Evolutionary conservation across 2,329 filamentous ascomycete species (phyloP), one percentile per base, ranked within the genome.

Genomic region (Paraphaeosphaeria sporulosa): DNA sequence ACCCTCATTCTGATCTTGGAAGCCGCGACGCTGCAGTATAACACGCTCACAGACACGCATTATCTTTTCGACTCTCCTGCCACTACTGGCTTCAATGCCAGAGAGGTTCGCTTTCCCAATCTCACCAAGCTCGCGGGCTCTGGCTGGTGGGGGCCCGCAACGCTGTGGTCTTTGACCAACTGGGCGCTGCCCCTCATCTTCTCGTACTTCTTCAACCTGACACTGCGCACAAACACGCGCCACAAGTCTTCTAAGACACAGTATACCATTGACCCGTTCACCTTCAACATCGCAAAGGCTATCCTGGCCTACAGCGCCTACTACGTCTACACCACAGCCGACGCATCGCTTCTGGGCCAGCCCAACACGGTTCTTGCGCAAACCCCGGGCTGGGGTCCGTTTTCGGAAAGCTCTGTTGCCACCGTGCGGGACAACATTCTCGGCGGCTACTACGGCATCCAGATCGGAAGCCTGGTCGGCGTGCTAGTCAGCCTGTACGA

Each of bases 131-230:
- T 96, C 40, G 91, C 90, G 1, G 81, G 85, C 42, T 55, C 52
- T 17, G 85, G 86, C 27, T 98, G 97, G 84, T 98, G 94, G 94
- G 89, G 87, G 0, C 90, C 94, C 0, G 87, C 91, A 57, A 83
- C 89, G 8, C 84, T 93, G 21, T 98, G 94, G 93, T 76, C 87
- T 5, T 75, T 89, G 38, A 95, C 93, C 10, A 90, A 87, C 73
- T 77, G 92, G 57, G 71, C 91, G 46, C 66, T 94, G 30, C 94
- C 94, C 1, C 81, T 89, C 52, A 63, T 91, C 34, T 83, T 88
- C 44, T 92, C 91, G 27, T 98, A 95, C 82, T 96, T 97, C 76
- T 90, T 96, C 86, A 98, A 98, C 79, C 79, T 97, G 71, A 92
- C 89, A 42, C 79, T 86, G 55, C 83, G 85, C 44, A 81, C 83